phyloP scores from a whole-genome alignment of 176 grass and related monocot species.

The Chloris gayana region DNA sequence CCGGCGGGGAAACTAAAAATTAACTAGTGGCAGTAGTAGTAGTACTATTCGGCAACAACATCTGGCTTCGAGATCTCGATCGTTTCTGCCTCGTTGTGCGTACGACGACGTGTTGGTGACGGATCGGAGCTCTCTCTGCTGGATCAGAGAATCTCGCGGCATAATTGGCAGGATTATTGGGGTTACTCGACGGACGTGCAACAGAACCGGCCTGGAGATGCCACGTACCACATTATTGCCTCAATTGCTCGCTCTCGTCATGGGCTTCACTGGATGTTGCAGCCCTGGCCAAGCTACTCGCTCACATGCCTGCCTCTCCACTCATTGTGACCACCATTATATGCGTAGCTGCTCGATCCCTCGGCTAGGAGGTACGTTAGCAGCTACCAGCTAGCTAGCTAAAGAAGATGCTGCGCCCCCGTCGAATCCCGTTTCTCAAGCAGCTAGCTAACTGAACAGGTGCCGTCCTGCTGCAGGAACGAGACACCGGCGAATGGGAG shows the following conservation, averaged over 20 bases:
- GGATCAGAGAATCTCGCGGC: slow-evolving; percentile 16
- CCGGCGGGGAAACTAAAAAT: neutral
- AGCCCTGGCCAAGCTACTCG: neutral
- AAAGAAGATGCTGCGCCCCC: neutral
- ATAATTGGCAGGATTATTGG: neutral
- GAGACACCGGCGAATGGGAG: neutral
- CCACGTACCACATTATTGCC: too few species aligned
- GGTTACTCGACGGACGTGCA: neutral
- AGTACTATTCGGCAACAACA: too few species aligned
- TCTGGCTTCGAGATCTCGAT: slow-evolving; percentile 14
- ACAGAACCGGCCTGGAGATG: slow-evolving; percentile 4
- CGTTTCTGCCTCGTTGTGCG: neutral
- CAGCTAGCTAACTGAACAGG: neutral
- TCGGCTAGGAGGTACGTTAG: too few species aligned
- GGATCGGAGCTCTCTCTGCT: neutral
- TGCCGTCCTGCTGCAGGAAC: neutral
- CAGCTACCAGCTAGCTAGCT: too few species aligned
- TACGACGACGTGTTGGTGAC: slow-evolving; percentile 10
- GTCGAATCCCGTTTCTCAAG: neutral
- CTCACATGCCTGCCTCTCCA: neutral
- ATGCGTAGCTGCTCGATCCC: neutral
- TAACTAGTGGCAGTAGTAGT: neutral
- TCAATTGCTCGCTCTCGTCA: neutral
- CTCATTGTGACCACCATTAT: neutral
- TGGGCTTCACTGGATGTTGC: too few species aligned